Percentiles rank a stretch among this genome's conserved stretches.
These are phyloP conservation scores for Calonectria henricotiae DNA, from an alignment of 2,329 filamentous ascomycete species.

Conservation along the genomic window DNA sequence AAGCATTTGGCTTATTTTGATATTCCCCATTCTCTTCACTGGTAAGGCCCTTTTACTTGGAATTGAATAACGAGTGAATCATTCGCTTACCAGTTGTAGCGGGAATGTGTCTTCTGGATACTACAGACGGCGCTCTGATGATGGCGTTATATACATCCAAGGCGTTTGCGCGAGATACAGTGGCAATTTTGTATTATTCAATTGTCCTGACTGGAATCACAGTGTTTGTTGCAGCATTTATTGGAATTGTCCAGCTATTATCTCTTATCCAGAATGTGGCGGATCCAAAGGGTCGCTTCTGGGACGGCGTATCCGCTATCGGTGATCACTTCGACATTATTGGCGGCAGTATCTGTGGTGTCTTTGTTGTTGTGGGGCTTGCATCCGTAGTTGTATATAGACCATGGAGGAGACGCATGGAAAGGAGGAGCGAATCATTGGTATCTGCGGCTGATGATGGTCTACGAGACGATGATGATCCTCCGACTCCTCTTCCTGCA, in stretches of 20 bases:
- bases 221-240: slow-evolving; percentile 86
- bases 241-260: slow-evolving; percentile 88
- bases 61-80: no score
- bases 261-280: slow-evolving; percentile 85
- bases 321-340: slow-evolving; percentile 90
- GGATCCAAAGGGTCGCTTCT: slow-evolving; percentile 83
- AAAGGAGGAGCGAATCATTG: slow-evolving; percentile 47
- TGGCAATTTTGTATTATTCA: slow-evolving; percentile 96
- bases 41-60: slow-evolving; percentile 63
- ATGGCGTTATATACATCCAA: slow-evolving; percentile 92
- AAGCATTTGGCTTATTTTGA: slow-evolving; percentile 92
- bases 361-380: slow-evolving; percentile 85
- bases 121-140: slow-evolving; percentile 94
- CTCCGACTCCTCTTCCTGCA: slow-evolving; percentile 21
- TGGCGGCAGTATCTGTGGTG: slow-evolving; percentile 87
- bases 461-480: slow-evolving; percentile 25
- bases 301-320: slow-evolving; percentile 86
- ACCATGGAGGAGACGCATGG: slow-evolving; percentile 78
- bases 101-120: slow-evolving; percentile 96
- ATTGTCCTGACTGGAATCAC: slow-evolving; percentile 89
- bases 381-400: slow-evolving; percentile 83
- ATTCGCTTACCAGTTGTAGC: slow-evolving; percentile 63
- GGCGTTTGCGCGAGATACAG: slow-evolving; percentile 82
- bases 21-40: slow-evolving; percentile 93
- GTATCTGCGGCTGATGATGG: slow-evolving; percentile 39